Percentiles rank a stretch among this genome's conserved stretches.
Conservation (phyloP, 768 basidiomycete genomes). For the Collybia sp. region DNA sequence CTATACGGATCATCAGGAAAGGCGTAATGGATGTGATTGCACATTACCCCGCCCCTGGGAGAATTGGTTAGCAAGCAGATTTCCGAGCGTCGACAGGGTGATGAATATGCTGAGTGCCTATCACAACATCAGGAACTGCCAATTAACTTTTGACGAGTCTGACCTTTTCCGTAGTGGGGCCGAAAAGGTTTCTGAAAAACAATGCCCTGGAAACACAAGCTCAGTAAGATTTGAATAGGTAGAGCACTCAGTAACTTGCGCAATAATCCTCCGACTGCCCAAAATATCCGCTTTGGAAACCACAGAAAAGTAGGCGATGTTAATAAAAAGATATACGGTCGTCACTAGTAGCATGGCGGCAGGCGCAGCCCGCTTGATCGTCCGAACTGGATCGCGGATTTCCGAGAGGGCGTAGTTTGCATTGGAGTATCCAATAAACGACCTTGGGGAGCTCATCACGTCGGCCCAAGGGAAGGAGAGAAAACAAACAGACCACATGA, state of each 20-base stretch:
- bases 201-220: conserved; percentile 43
- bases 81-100: conserved; percentile 61
- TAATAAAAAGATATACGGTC: too few species aligned
- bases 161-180: conserved; percentile 55
- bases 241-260: conserved; percentile 39
- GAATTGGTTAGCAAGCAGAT: conserved; percentile 55
- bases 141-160: conserved; percentile 4
- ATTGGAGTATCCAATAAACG: too few species aligned
- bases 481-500: too few species aligned
- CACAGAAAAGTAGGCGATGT: too few species aligned
- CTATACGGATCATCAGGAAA: conserved; percentile 28
- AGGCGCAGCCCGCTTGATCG: too few species aligned
- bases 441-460: conserved; percentile 69
- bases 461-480: too few species aligned
- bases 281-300: conserved; percentile 68
- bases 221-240: too few species aligned
- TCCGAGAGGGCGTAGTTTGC: conserved; percentile 67
- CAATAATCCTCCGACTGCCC: conserved; percentile 57
- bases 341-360: too few species aligned
- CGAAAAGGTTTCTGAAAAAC: conserved; percentile 74
- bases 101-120: conserved; percentile 60
- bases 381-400: conserved; percentile 55
- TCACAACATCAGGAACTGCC: not conserved
- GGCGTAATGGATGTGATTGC: not conserved
- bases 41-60: too few species aligned